Conservation (phyloP, 805 yeast species). For the Clavispora vitiphila region DNA sequence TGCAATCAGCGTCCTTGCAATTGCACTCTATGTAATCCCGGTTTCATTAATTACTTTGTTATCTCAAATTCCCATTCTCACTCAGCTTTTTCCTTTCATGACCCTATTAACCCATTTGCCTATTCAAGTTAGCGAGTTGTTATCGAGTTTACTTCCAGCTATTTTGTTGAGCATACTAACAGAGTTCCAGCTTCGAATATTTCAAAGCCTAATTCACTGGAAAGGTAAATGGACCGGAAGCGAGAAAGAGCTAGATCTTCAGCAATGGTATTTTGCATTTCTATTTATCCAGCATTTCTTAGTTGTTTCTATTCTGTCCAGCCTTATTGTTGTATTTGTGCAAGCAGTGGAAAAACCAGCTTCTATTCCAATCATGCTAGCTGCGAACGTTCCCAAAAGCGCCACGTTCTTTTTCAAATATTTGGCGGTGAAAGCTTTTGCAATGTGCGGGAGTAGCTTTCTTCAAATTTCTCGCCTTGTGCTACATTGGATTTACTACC, state of each 20-base stretch:
- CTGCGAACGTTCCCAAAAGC: conserved; percentile 77
- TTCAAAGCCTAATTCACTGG: conserved; percentile 47
- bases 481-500: conserved; percentile 29
- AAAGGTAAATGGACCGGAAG: conserved; percentile 61
- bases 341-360: conserved; percentile 65
- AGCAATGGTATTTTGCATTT: conserved; percentile 73
- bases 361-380: conserved; percentile 65
- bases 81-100: conserved; percentile 56
- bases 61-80: conserved; percentile 66
- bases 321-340: conserved; percentile 59
- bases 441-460: conserved; percentile 69
- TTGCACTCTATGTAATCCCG: conserved; percentile 69
- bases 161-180: conserved; percentile 59
- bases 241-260: conserved; percentile 64
- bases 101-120: conserved; percentile 55
- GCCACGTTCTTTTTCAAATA: conserved; percentile 83
- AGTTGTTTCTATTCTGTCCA: conserved; percentile 81
- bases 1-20: conserved; percentile 42
- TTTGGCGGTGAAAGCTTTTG: conserved; percentile 66
- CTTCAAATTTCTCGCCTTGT: conserved; percentile 54
- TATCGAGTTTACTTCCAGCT: conserved; percentile 66
- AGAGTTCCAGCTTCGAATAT: conserved; percentile 54
- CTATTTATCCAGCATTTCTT: conserved; percentile 77
- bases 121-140: conserved; percentile 42
- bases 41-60: conserved; percentile 75